Conservation (phyloP, 2,329 filamentous ascomycete genomes). For the Aureobasidium sp. region DNA sequence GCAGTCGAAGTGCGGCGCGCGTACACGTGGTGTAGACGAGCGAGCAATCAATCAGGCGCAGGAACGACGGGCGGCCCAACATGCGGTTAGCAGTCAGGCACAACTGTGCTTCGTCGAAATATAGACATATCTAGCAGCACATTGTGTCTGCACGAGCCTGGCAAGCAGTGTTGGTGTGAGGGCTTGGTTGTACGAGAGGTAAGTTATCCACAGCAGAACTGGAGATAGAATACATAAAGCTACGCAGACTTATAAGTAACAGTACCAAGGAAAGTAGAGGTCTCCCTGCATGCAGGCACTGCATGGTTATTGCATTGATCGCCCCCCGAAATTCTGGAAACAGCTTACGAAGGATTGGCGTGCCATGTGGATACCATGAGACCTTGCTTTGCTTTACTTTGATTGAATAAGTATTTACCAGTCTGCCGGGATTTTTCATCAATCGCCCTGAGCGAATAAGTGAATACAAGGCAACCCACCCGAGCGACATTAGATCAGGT, state of each 20-base stretch:
- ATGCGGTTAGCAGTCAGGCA: neutral
- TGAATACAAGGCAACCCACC: no score
- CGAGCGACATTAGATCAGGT: no score
- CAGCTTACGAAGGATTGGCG: no score
- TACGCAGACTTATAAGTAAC: neutral
- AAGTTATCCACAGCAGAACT: neutral
- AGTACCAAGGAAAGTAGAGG: neutral
- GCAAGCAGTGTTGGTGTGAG: neutral
- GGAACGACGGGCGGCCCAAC: neutral
- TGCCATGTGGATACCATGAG: no score
- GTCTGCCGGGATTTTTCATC: no score
- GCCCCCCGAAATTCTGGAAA: no score
- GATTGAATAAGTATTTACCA: no score
- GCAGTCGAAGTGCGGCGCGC: neutral
- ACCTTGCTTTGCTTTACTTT: no score
- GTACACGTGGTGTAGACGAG: slow-evolving; percentile 4
- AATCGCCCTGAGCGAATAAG: no score
- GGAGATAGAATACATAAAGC: neutral
- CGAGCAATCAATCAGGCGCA: neutral
- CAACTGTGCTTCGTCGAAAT: neutral
- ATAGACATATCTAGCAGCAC: neutral
- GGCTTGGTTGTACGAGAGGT: neutral
- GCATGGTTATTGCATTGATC: no score
- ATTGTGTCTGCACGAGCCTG: neutral
- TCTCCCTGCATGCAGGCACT: neutral